Evolutionary conservation across 495 filamentous ascomycete genomes (phyloP).

Genomic region (Articulospora tetracladia): DNA sequence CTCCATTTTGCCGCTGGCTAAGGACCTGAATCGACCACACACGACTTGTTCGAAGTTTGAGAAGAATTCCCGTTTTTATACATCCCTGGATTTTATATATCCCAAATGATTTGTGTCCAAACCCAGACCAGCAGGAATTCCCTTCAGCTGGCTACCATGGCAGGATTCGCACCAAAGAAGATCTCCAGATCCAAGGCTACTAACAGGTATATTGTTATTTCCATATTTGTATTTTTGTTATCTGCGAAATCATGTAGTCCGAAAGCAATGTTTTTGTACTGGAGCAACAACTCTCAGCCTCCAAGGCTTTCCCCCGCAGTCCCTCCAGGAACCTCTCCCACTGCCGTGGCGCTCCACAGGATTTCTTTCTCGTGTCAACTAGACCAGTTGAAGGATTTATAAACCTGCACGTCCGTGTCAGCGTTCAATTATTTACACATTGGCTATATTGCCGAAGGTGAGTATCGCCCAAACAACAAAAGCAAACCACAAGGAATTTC

Average conservation of each 20-base stretch:
- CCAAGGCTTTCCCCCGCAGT: background rate
- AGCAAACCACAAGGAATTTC: background rate
- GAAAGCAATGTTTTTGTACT: constrained; percentile 17
- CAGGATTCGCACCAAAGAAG: constrained; percentile 19
- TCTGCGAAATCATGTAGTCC: constrained; percentile 18
- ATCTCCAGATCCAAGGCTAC: constrained; percentile 22
- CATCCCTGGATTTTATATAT: constrained; percentile 7
- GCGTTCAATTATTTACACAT: background rate
- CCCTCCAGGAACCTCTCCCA: background rate
- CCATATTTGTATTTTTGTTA: constrained; percentile 7
- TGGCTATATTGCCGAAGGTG: constrained; percentile 4
- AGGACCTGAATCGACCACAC: constrained; percentile 6
- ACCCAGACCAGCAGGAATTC: constrained; percentile 19
- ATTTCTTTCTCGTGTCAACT: constrained; percentile 14
- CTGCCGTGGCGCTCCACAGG: constrained; percentile 1
- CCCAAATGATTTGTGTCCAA: constrained; percentile 25
- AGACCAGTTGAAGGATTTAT: constrained; percentile 1
- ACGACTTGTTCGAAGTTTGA: constrained; percentile 7
- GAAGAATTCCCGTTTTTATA: constrained; percentile 8
- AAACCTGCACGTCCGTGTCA: constrained; percentile 8
- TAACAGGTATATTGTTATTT: constrained; percentile 28
- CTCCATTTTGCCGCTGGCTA: constrained; percentile 13
- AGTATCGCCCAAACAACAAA: constrained; percentile 10
- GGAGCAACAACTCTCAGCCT: constrained; percentile 6
- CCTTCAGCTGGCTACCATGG: constrained; percentile 22